phyloP scores from a whole-genome alignment of 2,329 filamentous ascomycete species.

The Penicillium hesseltinei region DNA sequence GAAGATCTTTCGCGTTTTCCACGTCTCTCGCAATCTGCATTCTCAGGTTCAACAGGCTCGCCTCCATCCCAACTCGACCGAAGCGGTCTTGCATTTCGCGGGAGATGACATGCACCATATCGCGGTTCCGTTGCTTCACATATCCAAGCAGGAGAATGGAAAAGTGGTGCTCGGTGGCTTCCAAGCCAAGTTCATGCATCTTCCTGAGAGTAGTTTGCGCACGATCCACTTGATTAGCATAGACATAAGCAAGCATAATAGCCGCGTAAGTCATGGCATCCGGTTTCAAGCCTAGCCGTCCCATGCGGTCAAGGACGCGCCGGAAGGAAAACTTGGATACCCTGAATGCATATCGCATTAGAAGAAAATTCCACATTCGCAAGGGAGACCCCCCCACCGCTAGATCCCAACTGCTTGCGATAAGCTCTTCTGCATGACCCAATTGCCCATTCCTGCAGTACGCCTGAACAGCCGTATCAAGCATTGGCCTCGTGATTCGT shows the following conservation, averaged over 20 bases:
- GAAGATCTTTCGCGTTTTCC: constrained; percentile 17
- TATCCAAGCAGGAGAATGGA: constrained; percentile 49
- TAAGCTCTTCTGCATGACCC: constrained; percentile 58
- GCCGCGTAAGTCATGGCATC: constrained; percentile 61
- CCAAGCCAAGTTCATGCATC: constrained; percentile 39
- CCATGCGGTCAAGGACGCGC: constrained; percentile 57
- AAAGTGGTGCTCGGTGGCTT: constrained; percentile 47
- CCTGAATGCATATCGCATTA: constrained; percentile 66
- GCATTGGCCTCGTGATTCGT: constrained; percentile 56
- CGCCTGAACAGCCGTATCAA: constrained; percentile 65
- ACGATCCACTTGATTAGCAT: constrained; percentile 53
- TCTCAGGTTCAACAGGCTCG: constrained; percentile 38
- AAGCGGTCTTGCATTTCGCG: constrained; percentile 41
- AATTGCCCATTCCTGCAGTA: constrained; percentile 60
- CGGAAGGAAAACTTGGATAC: constrained; percentile 58
- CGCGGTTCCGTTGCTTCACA: constrained; percentile 48
- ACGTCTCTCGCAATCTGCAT: constrained; percentile 37
- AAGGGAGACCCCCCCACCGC: constrained; percentile 55
- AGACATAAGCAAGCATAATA: constrained; percentile 58
- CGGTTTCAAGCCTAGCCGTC: constrained; percentile 48
- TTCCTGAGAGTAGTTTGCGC: constrained; percentile 53
- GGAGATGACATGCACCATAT: constrained; percentile 53
- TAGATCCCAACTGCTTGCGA: constrained; percentile 55
- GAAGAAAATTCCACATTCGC: constrained; percentile 74
- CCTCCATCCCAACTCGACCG: constrained; percentile 32